Evolutionary conservation across 345 rosid genomes (phyloP).

Genomic region (Eucalyptus albens): DNA sequence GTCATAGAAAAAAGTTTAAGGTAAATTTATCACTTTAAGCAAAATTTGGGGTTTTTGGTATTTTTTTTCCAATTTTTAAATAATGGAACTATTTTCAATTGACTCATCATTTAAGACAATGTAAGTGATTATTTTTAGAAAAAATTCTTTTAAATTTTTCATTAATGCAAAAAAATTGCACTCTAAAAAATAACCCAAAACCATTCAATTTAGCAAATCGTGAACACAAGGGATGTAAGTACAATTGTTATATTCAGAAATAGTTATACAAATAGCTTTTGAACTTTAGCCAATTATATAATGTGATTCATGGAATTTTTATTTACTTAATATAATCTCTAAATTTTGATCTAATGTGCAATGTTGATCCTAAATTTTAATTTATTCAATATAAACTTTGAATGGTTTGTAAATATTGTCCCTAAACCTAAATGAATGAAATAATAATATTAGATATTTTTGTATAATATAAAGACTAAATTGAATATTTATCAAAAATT

Average conservation of each 20-base stretch:
- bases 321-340: background rate
- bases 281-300: background rate
- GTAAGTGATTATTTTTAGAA: accelerated
- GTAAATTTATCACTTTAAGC: too few species aligned
- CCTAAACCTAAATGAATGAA: accelerated
- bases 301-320: background rate
- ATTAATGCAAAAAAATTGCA: background rate
- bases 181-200: background rate
- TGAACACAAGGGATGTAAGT: background rate
- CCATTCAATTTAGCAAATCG: background rate
- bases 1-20: too few species aligned
- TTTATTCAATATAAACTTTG: background rate
- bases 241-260: background rate
- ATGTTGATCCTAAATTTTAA: background rate
- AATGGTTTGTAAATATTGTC: background rate
- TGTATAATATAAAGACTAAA: accelerated
- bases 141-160: background rate
- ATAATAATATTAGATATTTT: background rate
- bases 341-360: background rate
- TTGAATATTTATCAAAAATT: accelerated
- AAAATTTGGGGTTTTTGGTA: too few species aligned
- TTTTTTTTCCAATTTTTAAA: too few species aligned
- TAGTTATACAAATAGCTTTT: background rate
- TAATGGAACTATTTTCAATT: background rate
- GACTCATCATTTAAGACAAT: background rate